A percentile compares a stretch with the other conserved stretches of the same genome.
Conservation (phyloP, 2,329 filamentous ascomycete genomes). For the Leptographium wingfieldii region DNA sequence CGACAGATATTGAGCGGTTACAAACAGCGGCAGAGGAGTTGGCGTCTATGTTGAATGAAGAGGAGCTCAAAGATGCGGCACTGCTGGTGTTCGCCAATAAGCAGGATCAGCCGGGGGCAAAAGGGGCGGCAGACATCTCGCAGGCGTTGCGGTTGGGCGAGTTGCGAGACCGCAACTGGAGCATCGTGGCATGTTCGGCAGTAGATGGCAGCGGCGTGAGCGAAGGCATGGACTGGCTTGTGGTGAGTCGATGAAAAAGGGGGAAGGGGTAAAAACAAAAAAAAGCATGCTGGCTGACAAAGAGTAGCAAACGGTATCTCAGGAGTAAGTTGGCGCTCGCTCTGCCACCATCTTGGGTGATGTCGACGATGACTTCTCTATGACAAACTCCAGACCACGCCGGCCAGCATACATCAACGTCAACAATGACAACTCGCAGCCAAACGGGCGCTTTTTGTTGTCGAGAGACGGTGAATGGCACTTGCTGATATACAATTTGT, state of each 20-base stretch:
- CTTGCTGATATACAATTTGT: background rate
- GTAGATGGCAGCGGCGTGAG: slow-evolving; percentile 90
- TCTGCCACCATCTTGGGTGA: background rate
- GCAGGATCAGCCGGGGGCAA: slow-evolving; percentile 93
- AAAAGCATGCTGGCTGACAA: background rate
- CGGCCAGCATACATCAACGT: background rate
- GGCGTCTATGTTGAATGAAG: slow-evolving; percentile 90
- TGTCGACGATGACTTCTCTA: background rate
- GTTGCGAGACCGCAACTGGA: slow-evolving; percentile 95
- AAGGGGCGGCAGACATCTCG: slow-evolving; percentile 92
- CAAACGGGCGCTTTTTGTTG: background rate
- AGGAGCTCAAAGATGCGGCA: slow-evolving; percentile 85
- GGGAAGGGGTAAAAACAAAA: no score
- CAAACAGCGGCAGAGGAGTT: slow-evolving; percentile 89
- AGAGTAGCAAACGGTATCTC: slow-evolving; percentile 27
- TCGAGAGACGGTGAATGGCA: background rate
- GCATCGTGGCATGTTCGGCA: slow-evolving; percentile 93
- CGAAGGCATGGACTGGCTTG: slow-evolving; percentile 98
- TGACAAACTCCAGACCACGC: background rate
- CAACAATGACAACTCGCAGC: background rate
- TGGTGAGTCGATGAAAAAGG: slow-evolving; percentile 41
- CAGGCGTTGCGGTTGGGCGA: slow-evolving; percentile 84
- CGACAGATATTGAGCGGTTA: slow-evolving; percentile 90
- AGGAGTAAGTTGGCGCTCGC: slow-evolving; percentile 20
- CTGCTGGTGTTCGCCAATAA: slow-evolving; percentile 97